Evolutionary conservation across 768 basidiomycete species (phyloP).

Genomic region (Leccinum ochraceum): DNA sequence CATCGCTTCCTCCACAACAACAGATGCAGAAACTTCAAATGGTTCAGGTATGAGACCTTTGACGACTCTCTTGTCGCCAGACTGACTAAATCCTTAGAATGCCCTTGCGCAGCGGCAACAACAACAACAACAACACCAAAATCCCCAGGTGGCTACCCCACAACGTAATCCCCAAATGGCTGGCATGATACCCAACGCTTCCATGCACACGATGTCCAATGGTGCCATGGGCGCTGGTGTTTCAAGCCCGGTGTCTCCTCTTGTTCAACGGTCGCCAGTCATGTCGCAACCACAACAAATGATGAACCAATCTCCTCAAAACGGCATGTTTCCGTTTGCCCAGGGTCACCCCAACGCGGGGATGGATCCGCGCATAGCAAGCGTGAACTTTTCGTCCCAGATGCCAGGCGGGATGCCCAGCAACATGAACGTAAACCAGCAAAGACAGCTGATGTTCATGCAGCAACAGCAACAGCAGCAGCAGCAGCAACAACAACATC

Average conservation of each 20-base stretch:
- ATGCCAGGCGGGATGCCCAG: slow-evolving; percentile 31
- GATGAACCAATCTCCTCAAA: slow-evolving; percentile 29
- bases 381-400: slow-evolving; percentile 31
- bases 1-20: slow-evolving; percentile 46
- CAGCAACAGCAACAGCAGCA: slow-evolving; percentile 30
- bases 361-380: slow-evolving; percentile 35
- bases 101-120: slow-evolving; percentile 31
- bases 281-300: slow-evolving; percentile 32
- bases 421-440: slow-evolving; percentile 38
- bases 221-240: slow-evolving; percentile 24
- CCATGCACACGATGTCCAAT: slow-evolving; percentile 29
- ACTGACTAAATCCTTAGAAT: slow-evolving; percentile 16
- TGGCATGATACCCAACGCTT: slow-evolving; percentile 30
- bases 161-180: slow-evolving; percentile 33
- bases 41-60: slow-evolving; percentile 45
- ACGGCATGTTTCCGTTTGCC: slow-evolving; percentile 33
- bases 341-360: slow-evolving; percentile 26
- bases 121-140: slow-evolving; percentile 32
- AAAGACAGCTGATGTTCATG: slow-evolving; percentile 48
- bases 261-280: slow-evolving; percentile 30
- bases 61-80: neutral
- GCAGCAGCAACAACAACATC: neutral
- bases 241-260: slow-evolving; percentile 32
- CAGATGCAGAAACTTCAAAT: slow-evolving; percentile 62
- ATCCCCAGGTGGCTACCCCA: slow-evolving; percentile 21